A percentile compares a stretch with the other conserved stretches of the same genome.
phyloP scores from a whole-genome alignment of 768 basidiomycete species.

The Gymnopilus junonius region DNA sequence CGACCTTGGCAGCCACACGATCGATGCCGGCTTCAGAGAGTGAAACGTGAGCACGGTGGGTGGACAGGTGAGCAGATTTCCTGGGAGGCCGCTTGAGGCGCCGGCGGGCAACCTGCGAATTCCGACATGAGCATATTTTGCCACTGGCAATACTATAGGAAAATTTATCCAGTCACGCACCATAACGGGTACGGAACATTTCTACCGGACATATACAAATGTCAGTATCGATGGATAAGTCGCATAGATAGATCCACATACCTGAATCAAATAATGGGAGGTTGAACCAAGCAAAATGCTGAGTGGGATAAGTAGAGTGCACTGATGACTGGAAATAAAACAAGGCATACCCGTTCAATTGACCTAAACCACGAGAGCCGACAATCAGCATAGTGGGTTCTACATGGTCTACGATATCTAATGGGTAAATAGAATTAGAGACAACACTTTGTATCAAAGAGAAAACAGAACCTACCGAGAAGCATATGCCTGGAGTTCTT shows the following conservation, averaged over 20 bases:
- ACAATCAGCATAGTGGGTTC: slow-evolving; percentile 94
- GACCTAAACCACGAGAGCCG: slow-evolving; percentile 88
- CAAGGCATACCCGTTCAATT: slow-evolving; percentile 79
- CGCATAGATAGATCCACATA: slow-evolving; percentile 28
- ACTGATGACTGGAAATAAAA: neutral
- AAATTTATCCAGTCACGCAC: slow-evolving; percentile 31
- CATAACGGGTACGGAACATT: slow-evolving; percentile 96
- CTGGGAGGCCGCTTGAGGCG: slow-evolving; percentile 87
- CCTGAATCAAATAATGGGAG: slow-evolving; percentile 91
- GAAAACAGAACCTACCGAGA: slow-evolving; percentile 51
- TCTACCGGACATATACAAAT: slow-evolving; percentile 42
- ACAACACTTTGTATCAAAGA: neutral
- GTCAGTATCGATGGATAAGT: neutral
- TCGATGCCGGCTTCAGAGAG: slow-evolving; percentile 91
- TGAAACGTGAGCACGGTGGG: slow-evolving; percentile 80
- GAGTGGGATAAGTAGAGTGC: slow-evolving; percentile 1
- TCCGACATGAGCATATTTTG: neutral
- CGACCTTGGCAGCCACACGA: slow-evolving; percentile 83
- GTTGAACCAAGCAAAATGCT: slow-evolving; percentile 95
- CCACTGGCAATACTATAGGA: neutral
- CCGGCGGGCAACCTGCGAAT: slow-evolving; percentile 70
- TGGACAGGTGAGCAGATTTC: slow-evolving; percentile 79
- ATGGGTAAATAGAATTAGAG: neutral
- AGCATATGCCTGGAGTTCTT: slow-evolving; percentile 93
- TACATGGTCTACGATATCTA: slow-evolving; percentile 84